Conservation (phyloP, 1,139 yeast genomes). For the Diutina pseudorugosa region DNA sequence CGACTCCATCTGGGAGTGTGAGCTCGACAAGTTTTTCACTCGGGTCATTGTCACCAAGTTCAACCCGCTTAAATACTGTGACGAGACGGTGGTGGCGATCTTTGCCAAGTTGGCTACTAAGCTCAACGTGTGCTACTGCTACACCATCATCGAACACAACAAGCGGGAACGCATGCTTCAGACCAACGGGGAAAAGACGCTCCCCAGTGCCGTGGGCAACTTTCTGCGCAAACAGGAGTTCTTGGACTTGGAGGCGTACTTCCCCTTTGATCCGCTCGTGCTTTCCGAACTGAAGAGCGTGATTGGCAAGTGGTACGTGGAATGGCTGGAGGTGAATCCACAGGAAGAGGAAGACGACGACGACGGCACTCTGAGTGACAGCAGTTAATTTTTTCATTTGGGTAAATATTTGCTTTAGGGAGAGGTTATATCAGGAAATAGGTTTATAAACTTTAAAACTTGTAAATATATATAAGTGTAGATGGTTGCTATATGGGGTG, state of each 20-base stretch:
- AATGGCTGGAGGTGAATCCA: conserved; percentile 55
- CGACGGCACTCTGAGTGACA: background rate
- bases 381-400: background rate
- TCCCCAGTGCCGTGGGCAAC: conserved; percentile 19
- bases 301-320: conserved; percentile 45
- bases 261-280: conserved; percentile 90
- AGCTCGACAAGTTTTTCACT: conserved; percentile 76
- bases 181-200: conserved; percentile 18
- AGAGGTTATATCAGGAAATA: background rate
- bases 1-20: conserved; percentile 63
- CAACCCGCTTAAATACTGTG: conserved; percentile 88
- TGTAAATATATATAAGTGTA: background rate
- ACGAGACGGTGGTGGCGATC: conserved; percentile 85
- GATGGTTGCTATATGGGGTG: too few relatives aligned
- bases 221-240: conserved; percentile 62
- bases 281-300: conserved; percentile 46
- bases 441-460: background rate
- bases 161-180: conserved; percentile 49
- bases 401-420: background rate
- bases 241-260: conserved; percentile 79
- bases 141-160: conserved; percentile 84
- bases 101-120: conserved; percentile 89
- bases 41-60: conserved; percentile 77
- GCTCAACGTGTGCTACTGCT: conserved; percentile 85
- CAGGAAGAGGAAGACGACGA: conserved; percentile 21